Evolutionary conservation across 306 rosid genomes (phyloP).

Genomic region (Albizia julibrissin): DNA sequence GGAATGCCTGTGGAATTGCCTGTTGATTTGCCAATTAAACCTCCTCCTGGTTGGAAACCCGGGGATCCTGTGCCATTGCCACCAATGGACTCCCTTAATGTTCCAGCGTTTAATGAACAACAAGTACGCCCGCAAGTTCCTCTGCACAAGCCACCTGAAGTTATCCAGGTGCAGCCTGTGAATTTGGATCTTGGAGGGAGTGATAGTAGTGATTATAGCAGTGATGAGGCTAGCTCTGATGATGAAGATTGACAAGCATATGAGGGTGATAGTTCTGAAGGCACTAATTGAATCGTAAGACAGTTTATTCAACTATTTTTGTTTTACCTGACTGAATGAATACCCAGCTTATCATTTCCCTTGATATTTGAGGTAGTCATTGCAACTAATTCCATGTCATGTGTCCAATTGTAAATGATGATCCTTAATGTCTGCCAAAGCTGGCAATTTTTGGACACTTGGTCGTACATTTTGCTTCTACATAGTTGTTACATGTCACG

Average conservation of each 20-base stretch:
- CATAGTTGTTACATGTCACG: neutral
- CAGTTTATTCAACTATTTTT: neutral
- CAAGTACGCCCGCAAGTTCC: constrained; percentile 53
- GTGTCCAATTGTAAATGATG: neutral
- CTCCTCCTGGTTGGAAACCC: constrained; percentile 96
- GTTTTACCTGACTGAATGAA: neutral
- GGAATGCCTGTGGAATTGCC: constrained; percentile 94
- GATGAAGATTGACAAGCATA: constrained; percentile 61
- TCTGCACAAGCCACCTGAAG: constrained; percentile 63
- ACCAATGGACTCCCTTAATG: constrained; percentile 59
- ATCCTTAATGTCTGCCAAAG: neutral
- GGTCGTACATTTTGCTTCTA: neutral
- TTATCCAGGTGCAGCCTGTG: constrained; percentile 89
- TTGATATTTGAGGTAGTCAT: neutral
- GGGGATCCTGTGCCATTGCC: constrained; percentile 96
- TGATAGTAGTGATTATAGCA: constrained; percentile 87
- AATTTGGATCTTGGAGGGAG: constrained; percentile 86
- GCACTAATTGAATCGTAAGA: constrained; percentile 19
- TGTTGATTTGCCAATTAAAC: constrained; percentile 62
- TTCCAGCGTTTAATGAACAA: constrained; percentile 64
- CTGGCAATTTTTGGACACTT: neutral
- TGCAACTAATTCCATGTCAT: neutral
- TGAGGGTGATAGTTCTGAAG: constrained; percentile 21
- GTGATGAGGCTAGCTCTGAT: constrained; percentile 82
- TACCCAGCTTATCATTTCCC: neutral